Conservation (phyloP, 768 basidiomycete genomes). For the Gelatoporia subvermispora region DNA sequence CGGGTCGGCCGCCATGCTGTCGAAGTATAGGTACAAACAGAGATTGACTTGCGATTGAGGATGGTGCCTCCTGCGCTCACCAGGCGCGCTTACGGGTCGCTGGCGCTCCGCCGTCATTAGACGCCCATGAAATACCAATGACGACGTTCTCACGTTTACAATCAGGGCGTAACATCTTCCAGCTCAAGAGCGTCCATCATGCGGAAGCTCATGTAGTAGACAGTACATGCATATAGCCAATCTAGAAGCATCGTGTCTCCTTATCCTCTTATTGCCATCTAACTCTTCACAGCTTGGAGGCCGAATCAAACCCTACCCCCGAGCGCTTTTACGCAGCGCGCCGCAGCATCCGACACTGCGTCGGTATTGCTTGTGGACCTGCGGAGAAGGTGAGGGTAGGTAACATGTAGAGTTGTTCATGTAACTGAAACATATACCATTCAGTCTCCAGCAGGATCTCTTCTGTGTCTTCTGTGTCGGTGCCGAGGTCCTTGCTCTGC, state of each 20-base stretch:
- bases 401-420: constrained; percentile 6
- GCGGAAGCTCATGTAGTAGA: no score
- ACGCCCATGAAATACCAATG: constrained; percentile 4
- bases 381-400: constrained; percentile 19
- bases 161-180: neutral
- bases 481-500: constrained; percentile 62
- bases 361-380: constrained; percentile 46
- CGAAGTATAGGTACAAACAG: neutral
- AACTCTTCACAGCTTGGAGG: no score
- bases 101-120: neutral
- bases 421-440: constrained; percentile 47
- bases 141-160: constrained; percentile 12
- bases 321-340: constrained; percentile 37
- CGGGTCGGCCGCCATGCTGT: constrained; percentile 41
- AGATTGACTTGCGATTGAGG: neutral
- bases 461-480: constrained; percentile 63
- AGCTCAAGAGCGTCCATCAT: no score
- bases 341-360: constrained; percentile 35
- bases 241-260: no score
- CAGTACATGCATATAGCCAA: no score
- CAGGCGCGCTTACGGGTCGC: neutral
- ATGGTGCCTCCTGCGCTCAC: neutral
- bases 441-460: constrained; percentile 74
- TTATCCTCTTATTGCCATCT: no score
- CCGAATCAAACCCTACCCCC: neutral